A percentile compares a stretch with the other conserved stretches of the same genome.
Conservation (phyloP, 768 basidiomycete genomes). For the Russula griseocarnosa region DNA sequence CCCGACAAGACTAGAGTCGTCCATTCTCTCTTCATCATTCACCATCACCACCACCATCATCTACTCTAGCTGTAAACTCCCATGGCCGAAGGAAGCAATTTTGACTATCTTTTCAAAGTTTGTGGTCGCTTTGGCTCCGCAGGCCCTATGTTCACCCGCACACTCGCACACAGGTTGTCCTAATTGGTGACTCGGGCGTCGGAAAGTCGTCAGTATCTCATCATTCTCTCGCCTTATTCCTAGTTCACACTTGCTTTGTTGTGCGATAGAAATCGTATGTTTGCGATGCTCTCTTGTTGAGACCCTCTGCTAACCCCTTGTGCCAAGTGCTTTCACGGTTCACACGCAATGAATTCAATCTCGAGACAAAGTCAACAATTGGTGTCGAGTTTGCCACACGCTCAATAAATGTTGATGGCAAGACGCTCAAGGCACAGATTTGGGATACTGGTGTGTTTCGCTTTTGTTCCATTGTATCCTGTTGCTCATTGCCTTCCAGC, state of each 20-base stretch:
- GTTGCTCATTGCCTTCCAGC: slow-evolving; percentile 44
- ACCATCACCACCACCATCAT: slow-evolving; percentile 22
- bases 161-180: slow-evolving; percentile 66
- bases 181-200: slow-evolving; percentile 98
- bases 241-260: slow-evolving; percentile 14
- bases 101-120: slow-evolving; percentile 99
- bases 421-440: slow-evolving; percentile 97
- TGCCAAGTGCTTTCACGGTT: slow-evolving; percentile 97
- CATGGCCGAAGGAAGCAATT: slow-evolving; percentile 94
- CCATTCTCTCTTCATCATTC: not conserved
- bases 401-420: slow-evolving; percentile 90
- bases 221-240: not conserved
- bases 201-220: slow-evolving; percentile 91
- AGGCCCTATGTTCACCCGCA: slow-evolving; percentile 6
- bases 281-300: slow-evolving; percentile 21
- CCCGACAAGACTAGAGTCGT: not conserved
- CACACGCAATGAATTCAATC: slow-evolving; percentile 98
- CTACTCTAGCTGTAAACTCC: slow-evolving; percentile 25
- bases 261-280: slow-evolving; percentile 58
- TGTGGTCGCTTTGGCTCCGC: slow-evolving; percentile 24
- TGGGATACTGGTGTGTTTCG: slow-evolving; percentile 89
- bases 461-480: slow-evolving; percentile 4
- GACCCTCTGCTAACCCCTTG: slow-evolving; percentile 19
- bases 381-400: slow-evolving; percentile 98
- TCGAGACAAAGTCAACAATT: slow-evolving; percentile 98